These are phyloP conservation scores for Colletotrichum chlorophyti DNA, from an alignment of 2,329 filamentous ascomycete genomes.

Conservation along the genomic window DNA sequence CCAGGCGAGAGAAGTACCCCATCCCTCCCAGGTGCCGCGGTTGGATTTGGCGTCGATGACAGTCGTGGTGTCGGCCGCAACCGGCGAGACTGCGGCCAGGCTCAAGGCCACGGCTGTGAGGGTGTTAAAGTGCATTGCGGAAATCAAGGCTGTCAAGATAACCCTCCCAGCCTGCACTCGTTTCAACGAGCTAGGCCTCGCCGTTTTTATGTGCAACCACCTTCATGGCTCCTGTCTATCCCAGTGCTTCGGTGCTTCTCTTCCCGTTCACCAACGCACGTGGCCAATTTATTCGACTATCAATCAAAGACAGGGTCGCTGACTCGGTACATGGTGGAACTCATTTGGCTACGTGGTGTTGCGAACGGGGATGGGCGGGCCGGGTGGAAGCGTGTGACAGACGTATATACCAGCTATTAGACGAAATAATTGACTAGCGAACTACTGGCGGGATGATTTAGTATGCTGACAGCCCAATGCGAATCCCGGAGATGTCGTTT, in stretches of 20 bases:
- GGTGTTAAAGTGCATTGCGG: conserved; percentile 6
- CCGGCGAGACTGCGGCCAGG: neutral
- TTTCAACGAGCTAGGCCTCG: neutral
- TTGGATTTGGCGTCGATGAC: conserved; percentile 34
- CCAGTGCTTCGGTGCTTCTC: neutral
- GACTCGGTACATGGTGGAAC: conserved; percentile 4
- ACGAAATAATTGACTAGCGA: neutral
- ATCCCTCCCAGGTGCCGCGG: conserved; percentile 51
- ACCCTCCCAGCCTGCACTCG: too few species aligned
- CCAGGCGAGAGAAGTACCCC: conserved; percentile 51
- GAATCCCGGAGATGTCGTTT: too few species aligned
- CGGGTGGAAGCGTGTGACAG: neutral
- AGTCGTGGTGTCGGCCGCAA: conserved; percentile 6
- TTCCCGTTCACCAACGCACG: too few species aligned
- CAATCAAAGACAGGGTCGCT: conserved; percentile 3
- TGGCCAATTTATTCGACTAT: neutral
- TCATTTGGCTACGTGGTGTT: neutral
- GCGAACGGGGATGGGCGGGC: conserved; percentile 10
- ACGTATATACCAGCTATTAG: neutral
- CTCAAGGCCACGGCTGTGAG: conserved; percentile 5
- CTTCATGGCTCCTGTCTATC: neutral
- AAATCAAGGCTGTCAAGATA: too few species aligned
- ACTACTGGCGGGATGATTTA: too few species aligned
- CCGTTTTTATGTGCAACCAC: too few species aligned
- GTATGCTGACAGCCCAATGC: too few species aligned